Percentiles rank a stretch among this genome's conserved stretches.
Evolutionary conservation across 768 basidiomycete genomes (phyloP).

Genomic region (Tricholomella constricta): DNA sequence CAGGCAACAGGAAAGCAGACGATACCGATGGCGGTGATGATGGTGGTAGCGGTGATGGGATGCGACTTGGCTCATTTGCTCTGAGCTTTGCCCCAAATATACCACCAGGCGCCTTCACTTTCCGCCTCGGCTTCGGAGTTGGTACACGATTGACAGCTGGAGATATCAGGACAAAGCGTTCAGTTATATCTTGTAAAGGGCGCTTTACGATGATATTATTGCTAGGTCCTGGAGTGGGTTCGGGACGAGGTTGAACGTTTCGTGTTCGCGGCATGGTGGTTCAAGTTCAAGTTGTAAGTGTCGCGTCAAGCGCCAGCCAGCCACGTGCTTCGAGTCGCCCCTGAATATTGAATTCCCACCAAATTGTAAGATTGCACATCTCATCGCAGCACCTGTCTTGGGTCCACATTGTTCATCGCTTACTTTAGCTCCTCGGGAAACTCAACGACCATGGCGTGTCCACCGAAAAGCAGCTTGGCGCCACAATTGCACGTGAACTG

Average conservation of each 20-base stretch:
- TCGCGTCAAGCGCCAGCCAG: not conserved
- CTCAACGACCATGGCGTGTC: not conserved
- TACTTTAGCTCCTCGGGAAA: not conserved
- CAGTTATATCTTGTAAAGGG: constrained; percentile 20
- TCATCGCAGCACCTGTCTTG: no score
- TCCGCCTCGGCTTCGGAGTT: constrained; percentile 3
- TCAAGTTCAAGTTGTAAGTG: not conserved
- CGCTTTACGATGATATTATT: not conserved
- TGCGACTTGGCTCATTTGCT: not conserved
- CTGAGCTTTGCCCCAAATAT: not conserved
- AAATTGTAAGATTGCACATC: not conserved
- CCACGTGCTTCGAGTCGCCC: not conserved
- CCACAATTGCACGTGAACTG: constrained; percentile 12
- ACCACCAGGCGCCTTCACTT: not conserved
- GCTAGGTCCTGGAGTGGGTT: not conserved
- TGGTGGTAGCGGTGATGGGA: constrained; percentile 14
- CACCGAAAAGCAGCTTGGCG: not conserved
- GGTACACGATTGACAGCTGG: not conserved
- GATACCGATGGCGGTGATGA: constrained; percentile 18
- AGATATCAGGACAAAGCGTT: constrained; percentile 3
- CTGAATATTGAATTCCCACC: not conserved
- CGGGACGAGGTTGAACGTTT: not conserved
- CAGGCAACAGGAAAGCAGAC: constrained; percentile 3
- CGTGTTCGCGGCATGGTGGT: constrained; percentile 5
- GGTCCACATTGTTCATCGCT: not conserved